phyloP scores from a whole-genome alignment of 805 yeast genomes.

The Myxozyma udenii region DNA sequence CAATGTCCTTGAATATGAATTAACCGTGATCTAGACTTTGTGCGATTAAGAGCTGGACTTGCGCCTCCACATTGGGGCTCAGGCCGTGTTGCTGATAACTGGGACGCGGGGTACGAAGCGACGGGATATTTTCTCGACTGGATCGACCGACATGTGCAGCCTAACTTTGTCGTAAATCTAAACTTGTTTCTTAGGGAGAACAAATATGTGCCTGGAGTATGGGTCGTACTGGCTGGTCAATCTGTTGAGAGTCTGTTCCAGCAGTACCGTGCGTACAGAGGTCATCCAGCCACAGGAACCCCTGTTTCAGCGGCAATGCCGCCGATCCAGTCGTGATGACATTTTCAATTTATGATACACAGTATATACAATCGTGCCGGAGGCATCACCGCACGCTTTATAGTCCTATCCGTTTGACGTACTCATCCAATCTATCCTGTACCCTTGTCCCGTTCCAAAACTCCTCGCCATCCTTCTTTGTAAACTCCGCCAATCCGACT shows the following conservation, averaged over 20 bases:
- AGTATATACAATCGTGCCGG: neutral
- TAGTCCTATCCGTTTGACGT: conserved; percentile 11
- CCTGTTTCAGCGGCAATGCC: too few species aligned
- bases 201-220: neutral
- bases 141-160: conserved; percentile 1
- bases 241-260: conserved; percentile 1
- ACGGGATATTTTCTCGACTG: conserved; percentile 12
- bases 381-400: too few species aligned
- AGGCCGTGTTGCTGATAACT: neutral
- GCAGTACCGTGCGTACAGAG: too few species aligned
- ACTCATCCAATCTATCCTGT: conserved; percentile 9
- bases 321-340: too few species aligned
- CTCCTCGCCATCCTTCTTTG: conserved; percentile 34
- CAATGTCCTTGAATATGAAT: neutral
- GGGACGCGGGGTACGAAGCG: conserved; percentile 18
- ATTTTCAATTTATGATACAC: too few species aligned
- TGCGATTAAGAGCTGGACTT: conserved; percentile 9
- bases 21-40: conserved; percentile 3
- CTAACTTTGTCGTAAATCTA: neutral
- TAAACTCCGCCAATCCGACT: conserved; percentile 51
- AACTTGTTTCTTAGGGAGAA: neutral
- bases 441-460: conserved; percentile 57
- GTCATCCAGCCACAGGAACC: too few species aligned
- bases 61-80: conserved; percentile 15
- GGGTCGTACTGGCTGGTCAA: conserved; percentile 3